Evolutionary conservation across 352 stramenopile genomes (phyloP).

Genomic region (Phytophthora pluvialis): DNA sequence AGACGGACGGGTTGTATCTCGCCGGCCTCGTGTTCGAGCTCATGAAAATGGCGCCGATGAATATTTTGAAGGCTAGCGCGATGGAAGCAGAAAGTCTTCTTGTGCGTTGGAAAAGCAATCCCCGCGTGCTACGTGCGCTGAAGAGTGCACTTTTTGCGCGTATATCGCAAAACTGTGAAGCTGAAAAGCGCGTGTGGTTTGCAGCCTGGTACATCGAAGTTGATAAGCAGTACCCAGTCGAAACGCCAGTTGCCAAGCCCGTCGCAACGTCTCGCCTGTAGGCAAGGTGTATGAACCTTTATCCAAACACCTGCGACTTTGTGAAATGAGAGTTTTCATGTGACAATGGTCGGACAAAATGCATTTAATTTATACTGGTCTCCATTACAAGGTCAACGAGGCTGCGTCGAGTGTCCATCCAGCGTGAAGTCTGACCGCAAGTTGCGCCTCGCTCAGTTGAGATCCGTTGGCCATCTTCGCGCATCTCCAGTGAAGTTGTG

Average conservation of each 20-base stretch:
- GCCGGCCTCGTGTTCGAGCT: constrained; percentile 61
- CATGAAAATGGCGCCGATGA: constrained; percentile 66
- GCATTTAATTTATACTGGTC: no score
- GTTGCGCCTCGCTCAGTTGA: no score
- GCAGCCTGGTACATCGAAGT: constrained; percentile 68
- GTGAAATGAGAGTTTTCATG: constrained; percentile 10
- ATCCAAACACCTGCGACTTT: not conserved
- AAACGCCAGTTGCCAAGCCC: not conserved
- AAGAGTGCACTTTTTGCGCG: constrained; percentile 49
- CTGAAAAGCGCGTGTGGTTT: constrained; percentile 67
- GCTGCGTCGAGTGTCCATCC: no score
- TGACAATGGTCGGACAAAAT: not conserved
- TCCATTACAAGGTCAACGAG: no score
- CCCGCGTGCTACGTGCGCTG: constrained; percentile 33
- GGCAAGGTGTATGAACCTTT: not conserved
- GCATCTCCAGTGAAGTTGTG: no score
- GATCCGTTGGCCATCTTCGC: no score
- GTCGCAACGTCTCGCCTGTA: constrained; percentile 30
- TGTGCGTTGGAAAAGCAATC: constrained; percentile 19
- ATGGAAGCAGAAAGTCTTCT: constrained; percentile 56
- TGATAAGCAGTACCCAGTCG: constrained; percentile 38
- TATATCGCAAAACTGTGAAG: constrained; percentile 64
- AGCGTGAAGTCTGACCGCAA: no score
- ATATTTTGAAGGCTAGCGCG: constrained; percentile 40
- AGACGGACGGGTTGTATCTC: constrained; percentile 54